Evolutionary conservation across 2,329 filamentous ascomycete genomes (phyloP).

Genomic region (Knufia petricola): DNA sequence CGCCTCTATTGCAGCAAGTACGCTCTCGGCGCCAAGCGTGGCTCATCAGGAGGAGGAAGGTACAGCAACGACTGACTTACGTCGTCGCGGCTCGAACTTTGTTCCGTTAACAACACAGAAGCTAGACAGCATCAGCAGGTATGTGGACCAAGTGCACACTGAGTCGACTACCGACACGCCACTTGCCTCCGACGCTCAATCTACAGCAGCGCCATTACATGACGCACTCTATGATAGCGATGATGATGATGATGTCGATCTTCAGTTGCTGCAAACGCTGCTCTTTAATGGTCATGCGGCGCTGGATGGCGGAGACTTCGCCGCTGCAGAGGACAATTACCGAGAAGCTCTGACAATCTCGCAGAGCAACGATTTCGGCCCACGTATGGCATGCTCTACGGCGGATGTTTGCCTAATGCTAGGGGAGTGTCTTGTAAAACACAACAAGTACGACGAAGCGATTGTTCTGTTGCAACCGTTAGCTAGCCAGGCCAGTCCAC

Average conservation of each 20-base stretch:
- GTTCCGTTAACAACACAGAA: constrained; percentile 2
- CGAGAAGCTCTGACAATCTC: constrained; percentile 17
- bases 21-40: constrained; percentile 10
- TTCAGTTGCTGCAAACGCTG: constrained; percentile 15
- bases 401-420: constrained; percentile 20
- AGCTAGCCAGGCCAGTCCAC: constrained; percentile 9
- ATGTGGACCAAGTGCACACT: neutral
- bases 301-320: constrained; percentile 14
- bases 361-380: constrained; percentile 17
- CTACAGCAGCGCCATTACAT: neutral
- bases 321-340: constrained; percentile 19
- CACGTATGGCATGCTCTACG: constrained; percentile 16
- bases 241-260: constrained; percentile 15
- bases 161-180: constrained; percentile 1
- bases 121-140: constrained; percentile 2
- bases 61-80: neutral
- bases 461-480: constrained; percentile 17
- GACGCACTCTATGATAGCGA: constrained; percentile 1
- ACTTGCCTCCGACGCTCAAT: constrained; percentile 5
- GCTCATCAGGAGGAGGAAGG: neutral
- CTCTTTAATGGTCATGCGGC: constrained; percentile 17
- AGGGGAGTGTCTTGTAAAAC: constrained; percentile 16
- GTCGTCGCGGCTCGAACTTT: constrained; percentile 6
- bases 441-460: constrained; percentile 20
- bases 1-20: constrained; percentile 21